phyloP scores from a whole-genome alignment of 2,329 filamentous ascomycete species.

The Mycosphaerella sp. region DNA sequence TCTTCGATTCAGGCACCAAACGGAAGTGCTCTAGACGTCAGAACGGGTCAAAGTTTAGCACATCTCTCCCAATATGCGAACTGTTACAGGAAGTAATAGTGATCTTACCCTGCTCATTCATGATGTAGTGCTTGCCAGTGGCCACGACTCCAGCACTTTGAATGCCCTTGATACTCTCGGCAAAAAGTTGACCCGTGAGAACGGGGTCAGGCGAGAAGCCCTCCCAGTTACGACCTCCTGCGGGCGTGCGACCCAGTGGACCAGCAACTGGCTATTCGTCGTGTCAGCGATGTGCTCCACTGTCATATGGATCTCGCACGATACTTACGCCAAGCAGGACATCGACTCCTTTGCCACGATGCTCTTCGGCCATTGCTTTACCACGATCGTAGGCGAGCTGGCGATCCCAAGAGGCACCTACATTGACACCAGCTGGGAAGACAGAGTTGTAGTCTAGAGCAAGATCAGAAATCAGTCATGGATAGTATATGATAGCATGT shows the following conservation, averaged over 20 bases:
- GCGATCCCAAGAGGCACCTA: conserved; percentile 42
- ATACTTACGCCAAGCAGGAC: conserved; percentile 52
- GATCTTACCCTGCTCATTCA: conserved; percentile 46
- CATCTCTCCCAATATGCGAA: background rate
- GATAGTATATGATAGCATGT: too few relatives aligned
- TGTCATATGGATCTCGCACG: background rate
- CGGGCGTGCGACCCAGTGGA: conserved; percentile 37
- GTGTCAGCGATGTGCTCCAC: background rate
- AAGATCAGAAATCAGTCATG: too few relatives aligned
- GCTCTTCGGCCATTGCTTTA: conserved; percentile 30
- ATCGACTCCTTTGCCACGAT: conserved; percentile 46
- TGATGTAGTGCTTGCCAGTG: conserved; percentile 50
- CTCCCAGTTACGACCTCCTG: conserved; percentile 40
- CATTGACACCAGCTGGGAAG: conserved; percentile 39
- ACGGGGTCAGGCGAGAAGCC: conserved; percentile 61
- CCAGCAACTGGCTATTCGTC: conserved; percentile 52
- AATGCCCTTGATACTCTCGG: conserved; percentile 26
- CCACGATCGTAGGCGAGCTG: conserved; percentile 32
- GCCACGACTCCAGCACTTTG: conserved; percentile 42
- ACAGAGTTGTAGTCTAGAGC: conserved; percentile 36
- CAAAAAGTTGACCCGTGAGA: conserved; percentile 41
- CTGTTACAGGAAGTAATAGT: background rate
- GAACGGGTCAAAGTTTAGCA: background rate
- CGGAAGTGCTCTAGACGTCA: conserved; percentile 32
- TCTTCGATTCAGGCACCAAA: conserved; percentile 30